These are phyloP conservation scores for Kodamaea hsintzibuensis DNA, from an alignment of 805 yeast genomes.

Conservation along the genomic window DNA sequence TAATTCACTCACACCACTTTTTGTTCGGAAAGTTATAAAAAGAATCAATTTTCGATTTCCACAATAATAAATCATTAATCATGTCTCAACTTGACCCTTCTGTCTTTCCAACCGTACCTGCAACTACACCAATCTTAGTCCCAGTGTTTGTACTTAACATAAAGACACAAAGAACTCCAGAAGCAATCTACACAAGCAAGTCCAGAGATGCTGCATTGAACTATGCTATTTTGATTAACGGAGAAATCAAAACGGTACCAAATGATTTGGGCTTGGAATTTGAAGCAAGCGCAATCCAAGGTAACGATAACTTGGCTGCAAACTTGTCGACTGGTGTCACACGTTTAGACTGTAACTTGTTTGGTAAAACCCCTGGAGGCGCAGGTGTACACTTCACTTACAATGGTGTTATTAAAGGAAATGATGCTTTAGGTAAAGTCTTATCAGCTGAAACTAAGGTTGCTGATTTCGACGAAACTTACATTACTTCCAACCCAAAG, in stretches of 20 bases:
- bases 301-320: constrained; percentile 51
- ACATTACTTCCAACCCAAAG: constrained; percentile 49
- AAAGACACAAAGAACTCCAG: constrained; percentile 21
- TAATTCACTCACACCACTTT: background rate
- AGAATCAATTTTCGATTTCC: background rate
- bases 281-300: constrained; percentile 30
- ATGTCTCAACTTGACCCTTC: constrained; percentile 8
- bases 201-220: constrained; percentile 19
- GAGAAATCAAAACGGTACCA: constrained; percentile 30
- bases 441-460: constrained; percentile 37
- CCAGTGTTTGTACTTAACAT: constrained; percentile 35
- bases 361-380: constrained; percentile 46
- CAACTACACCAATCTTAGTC: constrained; percentile 27
- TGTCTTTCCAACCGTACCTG: constrained; percentile 12
- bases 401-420: constrained; percentile 48
- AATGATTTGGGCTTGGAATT: constrained; percentile 34
- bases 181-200: constrained; percentile 16
- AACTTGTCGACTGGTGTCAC: constrained; percentile 25
- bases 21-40: background rate
- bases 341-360: constrained; percentile 51
- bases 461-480: constrained; percentile 45
- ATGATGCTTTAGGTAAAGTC: constrained; percentile 29
- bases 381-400: constrained; percentile 45
- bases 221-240: constrained; percentile 26
- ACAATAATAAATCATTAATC: background rate